A percentile compares a stretch with the other conserved stretches of the same genome.
These are phyloP conservation scores for Trichoderma oligosporum DNA, from an alignment of 2,329 filamentous ascomycete species.

Conservation along the genomic window DNA sequence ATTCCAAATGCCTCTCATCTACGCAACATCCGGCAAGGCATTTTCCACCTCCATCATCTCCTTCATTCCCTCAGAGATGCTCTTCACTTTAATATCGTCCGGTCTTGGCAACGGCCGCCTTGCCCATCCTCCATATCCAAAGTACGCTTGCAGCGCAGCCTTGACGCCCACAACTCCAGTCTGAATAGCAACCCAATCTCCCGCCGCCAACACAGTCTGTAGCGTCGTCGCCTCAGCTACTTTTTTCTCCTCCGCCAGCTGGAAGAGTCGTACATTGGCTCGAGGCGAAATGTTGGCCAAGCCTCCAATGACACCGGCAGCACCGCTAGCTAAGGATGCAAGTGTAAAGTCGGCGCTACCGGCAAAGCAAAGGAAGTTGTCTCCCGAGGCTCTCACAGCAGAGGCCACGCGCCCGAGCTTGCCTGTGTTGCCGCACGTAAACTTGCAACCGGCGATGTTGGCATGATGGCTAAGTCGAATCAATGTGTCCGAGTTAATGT, in stretches of 20 bases:
- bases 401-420: constrained; percentile 63
- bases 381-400: constrained; percentile 44
- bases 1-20: background rate
- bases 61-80: constrained; percentile 23
- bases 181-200: constrained; percentile 70
- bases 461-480: constrained; percentile 56
- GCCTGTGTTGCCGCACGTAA: constrained; percentile 68
- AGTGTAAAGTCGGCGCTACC: constrained; percentile 71
- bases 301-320: constrained; percentile 67
- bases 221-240: constrained; percentile 63
- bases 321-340: constrained; percentile 64
- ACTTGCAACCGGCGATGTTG: constrained; percentile 66
- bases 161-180: constrained; percentile 70
- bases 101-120: constrained; percentile 29
- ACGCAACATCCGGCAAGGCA: constrained; percentile 19
- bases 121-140: constrained; percentile 60
- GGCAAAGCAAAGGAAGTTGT: constrained; percentile 64
- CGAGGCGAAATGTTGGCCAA: constrained; percentile 69
- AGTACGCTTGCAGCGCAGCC: constrained; percentile 61
- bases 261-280: constrained; percentile 58
- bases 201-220: constrained; percentile 63
- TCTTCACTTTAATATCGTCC: constrained; percentile 18
- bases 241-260: constrained; percentile 52
- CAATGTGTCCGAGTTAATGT: constrained; percentile 61
- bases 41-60: constrained; percentile 25